Evolutionary conservation across 495 filamentous ascomycete genomes (phyloP).

Genomic region (Cercophora samala): DNA sequence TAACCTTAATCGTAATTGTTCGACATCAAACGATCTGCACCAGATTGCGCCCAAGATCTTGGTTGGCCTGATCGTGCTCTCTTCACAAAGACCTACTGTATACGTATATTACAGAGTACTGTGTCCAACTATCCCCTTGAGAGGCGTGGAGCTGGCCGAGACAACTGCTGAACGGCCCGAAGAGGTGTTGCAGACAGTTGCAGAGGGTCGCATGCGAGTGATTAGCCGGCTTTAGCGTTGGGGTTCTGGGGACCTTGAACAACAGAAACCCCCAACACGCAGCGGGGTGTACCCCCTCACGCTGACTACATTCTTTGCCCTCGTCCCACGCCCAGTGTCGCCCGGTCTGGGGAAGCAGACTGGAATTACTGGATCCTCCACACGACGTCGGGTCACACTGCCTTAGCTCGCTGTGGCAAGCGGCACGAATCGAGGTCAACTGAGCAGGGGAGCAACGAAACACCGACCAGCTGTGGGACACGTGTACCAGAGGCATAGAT

Average conservation of each 20-base stretch:
- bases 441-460: neutral
- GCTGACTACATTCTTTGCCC: constrained; percentile 7
- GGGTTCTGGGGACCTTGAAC: neutral
- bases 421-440: neutral
- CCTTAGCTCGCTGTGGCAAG: constrained; percentile 10
- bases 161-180: neutral
- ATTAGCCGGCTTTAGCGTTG: constrained; percentile 7
- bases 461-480: constrained; percentile 10
- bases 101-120: too few relatives aligned
- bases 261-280: neutral
- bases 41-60: neutral
- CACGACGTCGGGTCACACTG: constrained; percentile 7
- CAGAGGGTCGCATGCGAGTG: constrained; percentile 2
- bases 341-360: neutral
- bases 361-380: neutral
- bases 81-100: neutral
- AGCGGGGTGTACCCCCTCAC: neutral
- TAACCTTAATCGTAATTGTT: neutral
- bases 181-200: neutral
- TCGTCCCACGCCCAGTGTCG: neutral
- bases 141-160: neutral
- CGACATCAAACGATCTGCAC: neutral
- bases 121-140: too few relatives aligned
- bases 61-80: neutral
- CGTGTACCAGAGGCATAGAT: constrained; percentile 14